Evolutionary conservation across 805 yeast species (phyloP).

Genomic region (Priceomyces carsonii): DNA sequence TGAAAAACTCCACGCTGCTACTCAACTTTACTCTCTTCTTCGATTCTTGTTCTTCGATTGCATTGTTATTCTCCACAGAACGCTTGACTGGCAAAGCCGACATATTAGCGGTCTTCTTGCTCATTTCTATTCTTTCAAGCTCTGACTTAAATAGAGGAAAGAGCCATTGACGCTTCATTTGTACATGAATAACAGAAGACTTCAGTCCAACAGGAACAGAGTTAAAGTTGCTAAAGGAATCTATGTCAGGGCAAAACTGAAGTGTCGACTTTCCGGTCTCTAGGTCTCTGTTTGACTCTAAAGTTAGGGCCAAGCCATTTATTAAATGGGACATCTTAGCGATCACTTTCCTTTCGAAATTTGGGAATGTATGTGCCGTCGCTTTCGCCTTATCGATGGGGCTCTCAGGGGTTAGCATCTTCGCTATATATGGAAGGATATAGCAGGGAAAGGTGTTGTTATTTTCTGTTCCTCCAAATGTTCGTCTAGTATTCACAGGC

Average conservation of each 20-base stretch:
- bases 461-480: constrained; percentile 20
- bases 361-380: constrained; percentile 18
- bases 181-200: constrained; percentile 20
- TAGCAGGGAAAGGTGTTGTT: constrained; percentile 25
- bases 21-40: constrained; percentile 25
- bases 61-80: constrained; percentile 1
- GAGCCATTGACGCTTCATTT: constrained; percentile 30
- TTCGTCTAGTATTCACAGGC: constrained; percentile 27
- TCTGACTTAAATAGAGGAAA: constrained; percentile 40
- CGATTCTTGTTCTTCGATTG: constrained; percentile 11
- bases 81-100: constrained; percentile 8
- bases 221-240: constrained; percentile 27
- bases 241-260: constrained; percentile 37
- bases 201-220: constrained; percentile 15
- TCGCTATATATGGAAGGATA: constrained; percentile 35
- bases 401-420: constrained; percentile 31
- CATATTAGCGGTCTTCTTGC: constrained; percentile 4
- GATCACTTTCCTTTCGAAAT: constrained; percentile 30
- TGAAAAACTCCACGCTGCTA: constrained; percentile 41
- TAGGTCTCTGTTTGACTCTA: constrained; percentile 38
- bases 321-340: constrained; percentile 39
- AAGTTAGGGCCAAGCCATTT: constrained; percentile 37
- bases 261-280: constrained; percentile 29
- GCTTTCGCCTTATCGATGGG: constrained; percentile 20
- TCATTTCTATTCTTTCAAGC: constrained; percentile 22